These are phyloP conservation scores for Schizophyllum amplum DNA, from an alignment of 1,284 basidiomycete genomes.

Conservation along the genomic window DNA sequence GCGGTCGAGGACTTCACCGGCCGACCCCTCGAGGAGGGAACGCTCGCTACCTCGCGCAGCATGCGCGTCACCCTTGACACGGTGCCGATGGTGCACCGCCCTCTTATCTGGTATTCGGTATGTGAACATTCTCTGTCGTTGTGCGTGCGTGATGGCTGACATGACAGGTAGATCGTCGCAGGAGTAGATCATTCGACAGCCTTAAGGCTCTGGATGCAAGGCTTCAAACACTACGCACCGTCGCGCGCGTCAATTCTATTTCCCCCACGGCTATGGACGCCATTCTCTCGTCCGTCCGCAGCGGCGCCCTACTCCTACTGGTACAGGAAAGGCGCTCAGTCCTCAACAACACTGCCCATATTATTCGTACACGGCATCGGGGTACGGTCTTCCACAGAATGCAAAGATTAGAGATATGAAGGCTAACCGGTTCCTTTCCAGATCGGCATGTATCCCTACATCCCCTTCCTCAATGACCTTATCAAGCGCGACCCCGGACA, in stretches of 20 bases:
- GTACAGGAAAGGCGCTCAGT: conserved; percentile 39
- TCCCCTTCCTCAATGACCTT: conserved; percentile 38
- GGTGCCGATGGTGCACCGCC: conserved; percentile 44
- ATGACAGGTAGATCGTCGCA: conserved; percentile 37
- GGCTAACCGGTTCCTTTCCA: conserved; percentile 15
- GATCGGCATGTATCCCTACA: conserved; percentile 57
- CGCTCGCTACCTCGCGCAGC: conserved; percentile 27
- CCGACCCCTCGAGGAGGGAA: conserved; percentile 29
- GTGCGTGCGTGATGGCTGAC: background rate
- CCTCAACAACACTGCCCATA: conserved; percentile 38
- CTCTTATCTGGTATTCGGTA: conserved; percentile 56
- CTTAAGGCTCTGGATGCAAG: conserved; percentile 28
- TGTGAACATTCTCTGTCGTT: conserved; percentile 18
- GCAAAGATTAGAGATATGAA: too few relatives aligned
- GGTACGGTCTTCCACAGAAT: too few relatives aligned
- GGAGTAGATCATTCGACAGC: conserved; percentile 39
- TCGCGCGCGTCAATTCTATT: conserved; percentile 32
- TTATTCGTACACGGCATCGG: conserved; percentile 63
- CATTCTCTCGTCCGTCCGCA: conserved; percentile 34
- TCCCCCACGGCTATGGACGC: conserved; percentile 40
- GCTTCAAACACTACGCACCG: conserved; percentile 47
- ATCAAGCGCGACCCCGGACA: conserved; percentile 32
- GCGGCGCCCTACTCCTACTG: conserved; percentile 45
- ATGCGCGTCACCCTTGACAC: conserved; percentile 52
- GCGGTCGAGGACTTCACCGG: conserved; percentile 30